A percentile compares a stretch with the other conserved stretches of the same genome.
Conservation (phyloP, 140 eudicot species). For the Senecio squalidus region DNA sequence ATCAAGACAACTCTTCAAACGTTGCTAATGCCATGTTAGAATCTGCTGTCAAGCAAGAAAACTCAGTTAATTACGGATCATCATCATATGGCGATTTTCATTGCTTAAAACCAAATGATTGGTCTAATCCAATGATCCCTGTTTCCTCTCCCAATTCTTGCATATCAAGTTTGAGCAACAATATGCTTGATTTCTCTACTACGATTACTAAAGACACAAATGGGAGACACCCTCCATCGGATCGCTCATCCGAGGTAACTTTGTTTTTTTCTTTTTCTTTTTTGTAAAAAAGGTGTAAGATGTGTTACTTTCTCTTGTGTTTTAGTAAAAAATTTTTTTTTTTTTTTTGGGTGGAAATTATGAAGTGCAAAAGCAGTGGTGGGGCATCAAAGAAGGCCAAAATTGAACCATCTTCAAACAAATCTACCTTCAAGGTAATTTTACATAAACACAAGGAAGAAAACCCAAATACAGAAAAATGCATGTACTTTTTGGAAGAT, state of each 20-base stretch:
- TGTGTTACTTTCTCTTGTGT: no score
- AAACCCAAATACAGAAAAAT: slow-evolving; percentile 16
- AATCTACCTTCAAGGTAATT: slow-evolving; percentile 80
- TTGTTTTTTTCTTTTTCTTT: background rate
- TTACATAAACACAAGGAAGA: slow-evolving; percentile 12
- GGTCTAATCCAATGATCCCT: slow-evolving; percentile 49
- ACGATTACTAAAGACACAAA: slow-evolving; percentile 33
- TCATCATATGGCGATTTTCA: slow-evolving; percentile 23
- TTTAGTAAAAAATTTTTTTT: background rate
- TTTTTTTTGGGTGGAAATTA: background rate
- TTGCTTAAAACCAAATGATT: slow-evolving; percentile 32
- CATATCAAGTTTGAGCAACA: slow-evolving; percentile 58
- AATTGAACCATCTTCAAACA: slow-evolving; percentile 62
- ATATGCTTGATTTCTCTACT: slow-evolving; percentile 67
- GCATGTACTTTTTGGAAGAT: slow-evolving; percentile 35
- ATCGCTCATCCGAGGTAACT: slow-evolving; percentile 77
- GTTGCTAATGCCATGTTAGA: slow-evolving; percentile 14
- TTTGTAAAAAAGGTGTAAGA: no score
- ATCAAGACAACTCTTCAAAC: slow-evolving; percentile 25
- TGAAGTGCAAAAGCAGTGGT: slow-evolving; percentile 84
- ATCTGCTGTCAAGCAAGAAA: slow-evolving; percentile 56
- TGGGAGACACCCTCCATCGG: slow-evolving; percentile 56
- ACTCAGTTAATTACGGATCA: slow-evolving; percentile 25
- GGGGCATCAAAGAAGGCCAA: slow-evolving; percentile 83
- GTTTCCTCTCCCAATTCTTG: slow-evolving; percentile 84